Conservation (phyloP, 768 basidiomycete genomes). For the Boletus rubropictus region DNA sequence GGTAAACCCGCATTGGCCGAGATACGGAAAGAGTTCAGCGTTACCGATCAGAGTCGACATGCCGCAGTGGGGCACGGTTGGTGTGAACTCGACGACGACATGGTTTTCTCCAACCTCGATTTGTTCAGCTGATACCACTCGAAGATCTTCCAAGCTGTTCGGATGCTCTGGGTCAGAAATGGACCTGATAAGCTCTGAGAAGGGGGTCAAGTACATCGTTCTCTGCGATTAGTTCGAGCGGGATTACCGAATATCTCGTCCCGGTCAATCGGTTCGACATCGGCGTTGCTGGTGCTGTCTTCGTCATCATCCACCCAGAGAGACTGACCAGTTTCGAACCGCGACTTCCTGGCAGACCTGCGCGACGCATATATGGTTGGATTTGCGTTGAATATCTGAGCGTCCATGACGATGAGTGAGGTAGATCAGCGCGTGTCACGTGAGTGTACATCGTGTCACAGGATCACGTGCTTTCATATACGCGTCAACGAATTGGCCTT, state of each 20-base stretch:
- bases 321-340: slow-evolving; percentile 39
- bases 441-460: slow-evolving; percentile 10
- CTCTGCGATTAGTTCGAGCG: background rate
- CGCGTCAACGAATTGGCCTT: slow-evolving; percentile 20
- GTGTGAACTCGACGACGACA: slow-evolving; percentile 88
- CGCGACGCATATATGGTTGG: slow-evolving; percentile 70
- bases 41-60: slow-evolving; percentile 94
- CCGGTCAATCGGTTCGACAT: slow-evolving; percentile 72
- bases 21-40: background rate
- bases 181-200: slow-evolving; percentile 77
- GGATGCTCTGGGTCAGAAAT: slow-evolving; percentile 97
- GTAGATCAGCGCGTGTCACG: slow-evolving; percentile 14
- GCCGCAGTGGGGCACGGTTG: slow-evolving; percentile 95
- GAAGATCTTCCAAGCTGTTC: slow-evolving; percentile 87
- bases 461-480: slow-evolving; percentile 14
- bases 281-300: slow-evolving; percentile 35
- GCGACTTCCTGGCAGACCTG: slow-evolving; percentile 37
- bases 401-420: slow-evolving; percentile 34
- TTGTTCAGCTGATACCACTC: slow-evolving; percentile 89
- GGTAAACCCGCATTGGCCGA: background rate
- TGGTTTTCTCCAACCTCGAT: slow-evolving; percentile 59
- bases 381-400: slow-evolving; percentile 81
- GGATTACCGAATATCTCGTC: slow-evolving; percentile 85
- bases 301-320: slow-evolving; percentile 52
- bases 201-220: background rate